These are phyloP conservation scores for Rubia peregrina DNA, from an alignment of 305 asterid genomes.

Conservation along the genomic window DNA sequence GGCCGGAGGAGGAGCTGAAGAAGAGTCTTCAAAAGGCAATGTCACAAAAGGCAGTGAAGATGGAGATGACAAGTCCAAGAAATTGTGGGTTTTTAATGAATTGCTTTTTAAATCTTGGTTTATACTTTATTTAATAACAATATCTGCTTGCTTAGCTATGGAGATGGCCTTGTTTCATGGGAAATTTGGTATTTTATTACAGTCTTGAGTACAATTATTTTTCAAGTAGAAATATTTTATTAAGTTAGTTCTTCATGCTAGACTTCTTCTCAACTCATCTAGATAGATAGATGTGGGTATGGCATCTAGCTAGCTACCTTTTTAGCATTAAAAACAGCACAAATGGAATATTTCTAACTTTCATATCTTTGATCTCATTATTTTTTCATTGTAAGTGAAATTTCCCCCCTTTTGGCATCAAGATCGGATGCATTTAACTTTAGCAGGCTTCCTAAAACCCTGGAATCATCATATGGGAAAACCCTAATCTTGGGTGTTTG, in stretches of 20 bases:
- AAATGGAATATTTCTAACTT: background rate
- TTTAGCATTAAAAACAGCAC: conserved; percentile 12
- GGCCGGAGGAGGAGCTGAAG: conserved; percentile 51
- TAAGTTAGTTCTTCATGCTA: conserved; percentile 11
- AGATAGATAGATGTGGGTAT: conserved; percentile 2
- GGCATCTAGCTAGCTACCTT: conserved; percentile 12
- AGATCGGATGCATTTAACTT: background rate
- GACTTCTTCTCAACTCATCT: conserved; percentile 7
- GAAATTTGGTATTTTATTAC: conserved; percentile 11
- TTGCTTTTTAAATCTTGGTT: background rate
- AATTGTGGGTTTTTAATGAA: conserved; percentile 37
- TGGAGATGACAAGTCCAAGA: conserved; percentile 49
- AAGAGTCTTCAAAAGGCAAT: conserved; percentile 50
- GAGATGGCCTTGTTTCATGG: conserved; percentile 16
- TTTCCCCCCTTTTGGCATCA: background rate
- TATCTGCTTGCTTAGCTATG: background rate
- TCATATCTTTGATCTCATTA: background rate
- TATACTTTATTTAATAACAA: background rate
- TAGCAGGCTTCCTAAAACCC: background rate
- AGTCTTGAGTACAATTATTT: background rate
- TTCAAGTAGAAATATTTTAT: background rate
- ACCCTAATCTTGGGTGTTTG: conserved; percentile 6
- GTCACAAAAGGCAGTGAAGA: conserved; percentile 32
- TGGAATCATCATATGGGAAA: background rate
- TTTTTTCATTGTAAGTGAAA: background rate